phyloP scores from a whole-genome alignment of 2,329 filamentous ascomycete genomes.

The Aspergillus cejpii region DNA sequence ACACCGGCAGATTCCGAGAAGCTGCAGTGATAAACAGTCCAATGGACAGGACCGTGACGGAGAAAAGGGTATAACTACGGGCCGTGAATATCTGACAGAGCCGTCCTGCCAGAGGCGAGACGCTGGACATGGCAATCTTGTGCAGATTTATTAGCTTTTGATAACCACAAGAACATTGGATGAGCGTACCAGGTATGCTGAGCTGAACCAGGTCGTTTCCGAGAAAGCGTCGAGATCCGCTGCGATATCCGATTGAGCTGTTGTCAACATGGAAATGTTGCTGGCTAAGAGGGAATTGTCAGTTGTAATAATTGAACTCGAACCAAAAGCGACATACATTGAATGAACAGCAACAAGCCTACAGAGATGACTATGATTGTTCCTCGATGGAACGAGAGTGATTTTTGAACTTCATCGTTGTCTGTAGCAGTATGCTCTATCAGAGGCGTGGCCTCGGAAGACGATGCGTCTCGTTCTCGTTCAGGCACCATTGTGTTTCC shows the following conservation, averaged over 20 bases:
- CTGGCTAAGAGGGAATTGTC: constrained; percentile 38
- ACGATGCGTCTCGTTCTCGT: constrained; percentile 4
- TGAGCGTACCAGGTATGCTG: constrained; percentile 58
- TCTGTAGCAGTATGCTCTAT: constrained; percentile 4
- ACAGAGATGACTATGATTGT: constrained; percentile 10
- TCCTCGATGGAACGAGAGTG: constrained; percentile 10
- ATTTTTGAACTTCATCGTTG: neutral
- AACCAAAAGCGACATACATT: constrained; percentile 7
- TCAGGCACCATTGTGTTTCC: constrained; percentile 5
- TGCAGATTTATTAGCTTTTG: constrained; percentile 23
- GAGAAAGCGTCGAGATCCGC: constrained; percentile 67
- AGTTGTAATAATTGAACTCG: neutral
- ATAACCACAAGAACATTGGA: neutral
- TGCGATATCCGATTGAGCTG: constrained; percentile 70
- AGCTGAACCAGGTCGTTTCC: constrained; percentile 72
- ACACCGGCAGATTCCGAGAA: constrained; percentile 53
- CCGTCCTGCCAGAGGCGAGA: constrained; percentile 64
- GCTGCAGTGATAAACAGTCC: constrained; percentile 61
- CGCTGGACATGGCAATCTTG: constrained; percentile 51
- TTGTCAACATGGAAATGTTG: constrained; percentile 76
- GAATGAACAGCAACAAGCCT: constrained; percentile 16
- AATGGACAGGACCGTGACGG: constrained; percentile 52
- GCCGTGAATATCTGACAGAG: constrained; percentile 69
- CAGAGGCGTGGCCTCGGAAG: constrained; percentile 15
- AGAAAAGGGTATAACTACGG: constrained; percentile 56